Evolutionary conservation across 2,329 filamentous ascomycete genomes (phyloP).

Genomic region (Trichoderma simmonsii): DNA sequence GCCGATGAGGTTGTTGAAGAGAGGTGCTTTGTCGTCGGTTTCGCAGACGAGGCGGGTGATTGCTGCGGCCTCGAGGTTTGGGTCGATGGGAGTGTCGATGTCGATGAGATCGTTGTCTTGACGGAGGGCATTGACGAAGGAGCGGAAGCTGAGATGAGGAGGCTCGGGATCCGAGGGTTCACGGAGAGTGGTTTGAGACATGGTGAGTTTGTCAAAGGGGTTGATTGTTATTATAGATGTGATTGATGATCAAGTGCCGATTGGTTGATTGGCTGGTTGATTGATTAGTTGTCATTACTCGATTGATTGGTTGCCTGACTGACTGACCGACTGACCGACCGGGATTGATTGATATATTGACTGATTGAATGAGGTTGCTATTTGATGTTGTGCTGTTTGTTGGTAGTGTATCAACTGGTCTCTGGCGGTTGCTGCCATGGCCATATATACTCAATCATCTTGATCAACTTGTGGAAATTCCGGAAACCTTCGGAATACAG

Average conservation of each 20-base stretch:
- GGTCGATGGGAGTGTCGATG: slow-evolving; percentile 42
- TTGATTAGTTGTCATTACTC: neutral
- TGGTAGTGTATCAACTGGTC: neutral
- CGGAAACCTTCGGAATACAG: neutral
- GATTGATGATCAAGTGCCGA: neutral
- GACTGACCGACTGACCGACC: neutral
- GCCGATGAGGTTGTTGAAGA: slow-evolving; percentile 52
- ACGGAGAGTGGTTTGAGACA: neutral
- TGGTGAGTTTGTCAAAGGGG: neutral
- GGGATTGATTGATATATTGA: neutral
- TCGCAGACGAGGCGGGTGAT: slow-evolving; percentile 47
- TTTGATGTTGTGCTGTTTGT: neutral
- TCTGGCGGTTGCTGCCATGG: neutral
- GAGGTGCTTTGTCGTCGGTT: slow-evolving; percentile 44
- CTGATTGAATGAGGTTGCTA: neutral
- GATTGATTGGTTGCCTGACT: neutral
- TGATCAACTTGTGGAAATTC: neutral
- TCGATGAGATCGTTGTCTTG: slow-evolving; percentile 44
- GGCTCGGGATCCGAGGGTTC: neutral
- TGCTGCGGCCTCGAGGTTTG: slow-evolving; percentile 45
- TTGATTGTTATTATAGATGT: neutral
- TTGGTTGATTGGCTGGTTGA: neutral
- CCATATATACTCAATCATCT: neutral
- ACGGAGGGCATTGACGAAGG: slow-evolving; percentile 43
- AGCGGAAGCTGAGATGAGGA: slow-evolving; percentile 40